These are phyloP conservation scores for Paecilomyces formosus DNA, from an alignment of 2,329 filamentous ascomycete genomes.

Conservation along the genomic window DNA sequence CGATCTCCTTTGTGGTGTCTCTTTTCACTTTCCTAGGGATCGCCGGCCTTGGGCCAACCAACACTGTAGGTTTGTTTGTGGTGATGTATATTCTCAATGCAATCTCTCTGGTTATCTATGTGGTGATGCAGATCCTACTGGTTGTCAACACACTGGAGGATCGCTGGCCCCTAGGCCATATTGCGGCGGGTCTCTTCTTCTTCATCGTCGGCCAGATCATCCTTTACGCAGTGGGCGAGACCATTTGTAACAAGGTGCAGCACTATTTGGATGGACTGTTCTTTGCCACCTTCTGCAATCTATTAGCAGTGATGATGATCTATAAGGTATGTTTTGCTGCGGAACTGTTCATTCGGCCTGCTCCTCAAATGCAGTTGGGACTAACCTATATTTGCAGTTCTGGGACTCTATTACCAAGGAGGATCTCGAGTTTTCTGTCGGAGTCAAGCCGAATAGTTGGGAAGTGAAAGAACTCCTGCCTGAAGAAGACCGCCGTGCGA, in stretches of 20 bases:
- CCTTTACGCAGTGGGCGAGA: conserved; percentile 79
- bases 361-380: neutral
- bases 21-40: conserved; percentile 89
- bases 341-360: neutral
- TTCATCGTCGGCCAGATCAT: conserved; percentile 89
- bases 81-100: conserved; percentile 88
- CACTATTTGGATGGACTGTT: conserved; percentile 95
- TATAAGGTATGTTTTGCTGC: conserved; percentile 67
- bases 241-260: conserved; percentile 73
- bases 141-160: conserved; percentile 87
- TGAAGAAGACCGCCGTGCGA: conserved; percentile 69
- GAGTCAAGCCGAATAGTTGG: conserved; percentile 93
- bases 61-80: conserved; percentile 82
- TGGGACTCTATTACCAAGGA: conserved; percentile 99
- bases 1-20: conserved; percentile 77
- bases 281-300: conserved; percentile 87
- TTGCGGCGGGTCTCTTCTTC: conserved; percentile 82
- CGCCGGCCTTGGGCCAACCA: conserved; percentile 76
- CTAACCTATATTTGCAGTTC: conserved; percentile 54
- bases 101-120: conserved; percentile 76
- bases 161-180: conserved; percentile 89
- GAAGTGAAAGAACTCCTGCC: conserved; percentile 87
- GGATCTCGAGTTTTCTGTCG: conserved; percentile 96
- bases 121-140: conserved; percentile 79
- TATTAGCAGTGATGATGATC: conserved; percentile 97